Evolutionary conservation across 768 basidiomycete genomes (phyloP).

Genomic region (Kwoniella pini): DNA sequence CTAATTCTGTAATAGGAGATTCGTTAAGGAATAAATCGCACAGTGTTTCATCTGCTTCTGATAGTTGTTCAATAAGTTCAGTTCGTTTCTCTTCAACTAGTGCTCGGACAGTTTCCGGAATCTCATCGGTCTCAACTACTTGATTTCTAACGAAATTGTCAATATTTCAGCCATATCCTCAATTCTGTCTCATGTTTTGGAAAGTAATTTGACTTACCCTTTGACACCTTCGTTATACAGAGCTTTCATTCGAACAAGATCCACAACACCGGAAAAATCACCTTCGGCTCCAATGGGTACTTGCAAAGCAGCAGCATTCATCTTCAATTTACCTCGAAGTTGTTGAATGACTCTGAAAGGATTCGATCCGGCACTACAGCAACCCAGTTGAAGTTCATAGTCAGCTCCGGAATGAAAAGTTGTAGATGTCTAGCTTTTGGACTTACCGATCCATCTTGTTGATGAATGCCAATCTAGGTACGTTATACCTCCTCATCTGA

Average conservation of each 20-base stretch:
- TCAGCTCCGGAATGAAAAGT: neutral
- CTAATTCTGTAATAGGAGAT: constrained; percentile 67
- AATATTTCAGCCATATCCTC: neutral
- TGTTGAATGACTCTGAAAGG: constrained; percentile 93
- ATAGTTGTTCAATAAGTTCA: constrained; percentile 91
- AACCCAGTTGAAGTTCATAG: neutral
- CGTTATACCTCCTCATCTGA: constrained; percentile 96
- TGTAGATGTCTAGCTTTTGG: neutral
- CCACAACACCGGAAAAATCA: constrained; percentile 85
- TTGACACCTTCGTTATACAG: constrained; percentile 93
- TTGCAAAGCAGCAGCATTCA: constrained; percentile 91
- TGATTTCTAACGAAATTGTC: constrained; percentile 61
- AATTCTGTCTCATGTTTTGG: no score
- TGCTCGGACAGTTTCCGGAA: constrained; percentile 72
- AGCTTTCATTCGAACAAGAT: constrained; percentile 90
- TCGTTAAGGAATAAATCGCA: constrained; percentile 88
- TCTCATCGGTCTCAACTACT: constrained; percentile 79
- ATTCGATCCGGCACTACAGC: constrained; percentile 83
- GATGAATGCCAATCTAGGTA: constrained; percentile 92
- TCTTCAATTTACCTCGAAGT: constrained; percentile 85
- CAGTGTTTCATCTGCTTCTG: constrained; percentile 95
- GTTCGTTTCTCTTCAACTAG: constrained; percentile 79
- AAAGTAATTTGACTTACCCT: constrained; percentile 62
- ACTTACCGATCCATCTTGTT: constrained; percentile 96
- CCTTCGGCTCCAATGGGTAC: constrained; percentile 91